These are phyloP conservation scores for Verticillium albo-atrum DNA, from an alignment of 2,329 filamentous ascomycete genomes.

Conservation along the genomic window DNA sequence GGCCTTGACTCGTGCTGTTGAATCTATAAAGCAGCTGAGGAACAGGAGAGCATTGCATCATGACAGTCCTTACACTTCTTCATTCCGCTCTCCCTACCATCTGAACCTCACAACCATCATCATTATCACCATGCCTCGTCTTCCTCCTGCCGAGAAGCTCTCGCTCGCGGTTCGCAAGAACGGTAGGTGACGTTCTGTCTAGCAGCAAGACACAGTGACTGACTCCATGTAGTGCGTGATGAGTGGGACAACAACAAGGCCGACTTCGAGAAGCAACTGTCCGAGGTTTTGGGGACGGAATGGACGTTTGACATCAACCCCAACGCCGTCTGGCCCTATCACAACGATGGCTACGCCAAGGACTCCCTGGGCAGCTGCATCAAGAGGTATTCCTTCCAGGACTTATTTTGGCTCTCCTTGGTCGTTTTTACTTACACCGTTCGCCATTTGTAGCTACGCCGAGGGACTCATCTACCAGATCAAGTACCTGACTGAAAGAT, in stretches of 20 bases:
- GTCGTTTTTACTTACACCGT: no score
- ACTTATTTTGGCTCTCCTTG: neutral
- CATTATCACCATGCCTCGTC: slow-evolving; percentile 24
- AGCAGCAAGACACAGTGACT: slow-evolving; percentile 2
- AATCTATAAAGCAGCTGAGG: no score
- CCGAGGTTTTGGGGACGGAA: slow-evolving; percentile 35
- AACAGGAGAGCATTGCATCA: no score
- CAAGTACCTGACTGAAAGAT: slow-evolving; percentile 28
- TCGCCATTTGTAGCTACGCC: slow-evolving; percentile 38
- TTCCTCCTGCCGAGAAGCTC: slow-evolving; percentile 44
- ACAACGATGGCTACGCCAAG: slow-evolving; percentile 33
- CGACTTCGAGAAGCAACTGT: slow-evolving; percentile 37
- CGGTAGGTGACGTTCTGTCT: slow-evolving; percentile 25
- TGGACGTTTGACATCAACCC: slow-evolving; percentile 49
- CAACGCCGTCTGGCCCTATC: slow-evolving; percentile 42
- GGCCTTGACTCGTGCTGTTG: no score
- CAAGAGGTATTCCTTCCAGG: slow-evolving; percentile 25
- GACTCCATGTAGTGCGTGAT: slow-evolving; percentile 41
- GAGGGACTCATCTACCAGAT: slow-evolving; percentile 34
- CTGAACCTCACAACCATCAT: no score
- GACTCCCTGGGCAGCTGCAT: slow-evolving; percentile 40
- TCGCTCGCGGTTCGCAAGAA: slow-evolving; percentile 48
- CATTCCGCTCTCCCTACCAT: no score
- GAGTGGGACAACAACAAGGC: slow-evolving; percentile 44
- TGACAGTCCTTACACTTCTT: no score